phyloP scores from a whole-genome alignment of 1,139 yeast genomes.

The Protomyces pachydermus region DNA sequence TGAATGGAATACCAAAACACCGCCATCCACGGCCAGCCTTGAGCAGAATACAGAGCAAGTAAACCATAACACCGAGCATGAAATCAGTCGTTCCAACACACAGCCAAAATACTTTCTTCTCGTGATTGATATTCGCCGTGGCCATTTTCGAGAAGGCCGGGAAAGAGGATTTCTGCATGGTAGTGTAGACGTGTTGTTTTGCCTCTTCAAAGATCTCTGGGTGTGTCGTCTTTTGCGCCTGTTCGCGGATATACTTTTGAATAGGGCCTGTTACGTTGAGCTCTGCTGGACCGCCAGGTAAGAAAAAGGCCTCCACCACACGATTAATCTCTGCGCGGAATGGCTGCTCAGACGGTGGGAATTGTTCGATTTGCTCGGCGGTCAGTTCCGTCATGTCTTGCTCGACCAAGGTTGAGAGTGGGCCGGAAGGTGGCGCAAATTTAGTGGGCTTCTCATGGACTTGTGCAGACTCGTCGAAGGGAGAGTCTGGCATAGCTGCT shows the following conservation, averaged over 20 bases:
- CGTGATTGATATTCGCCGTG: slow-evolving; percentile 15
- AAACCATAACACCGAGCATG: slow-evolving; percentile 18
- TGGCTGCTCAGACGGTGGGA: slow-evolving; percentile 15
- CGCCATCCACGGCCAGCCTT: slow-evolving; percentile 24
- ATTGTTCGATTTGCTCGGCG: slow-evolving; percentile 14
- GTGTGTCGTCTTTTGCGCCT: slow-evolving; percentile 21
- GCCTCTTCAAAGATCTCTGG: slow-evolving; percentile 24
- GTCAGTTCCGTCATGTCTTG: slow-evolving; percentile 10
- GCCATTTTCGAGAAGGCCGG: slow-evolving; percentile 22
- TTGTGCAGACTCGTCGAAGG: neutral
- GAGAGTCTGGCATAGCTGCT: neutral
- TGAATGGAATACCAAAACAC: slow-evolving; percentile 22
- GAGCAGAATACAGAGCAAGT: slow-evolving; percentile 18
- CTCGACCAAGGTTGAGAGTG: slow-evolving; percentile 8
- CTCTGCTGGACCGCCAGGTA: slow-evolving; percentile 25
- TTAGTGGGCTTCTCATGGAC: neutral
- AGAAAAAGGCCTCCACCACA: slow-evolving; percentile 18
- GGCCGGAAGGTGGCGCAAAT: slow-evolving; percentile 2
- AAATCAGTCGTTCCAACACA: slow-evolving; percentile 17
- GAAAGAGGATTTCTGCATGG: slow-evolving; percentile 20
- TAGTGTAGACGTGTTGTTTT: slow-evolving; percentile 13
- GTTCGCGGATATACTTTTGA: slow-evolving; percentile 12
- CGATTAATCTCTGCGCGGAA: slow-evolving; percentile 23
- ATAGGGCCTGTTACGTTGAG: slow-evolving; percentile 24
- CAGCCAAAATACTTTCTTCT: slow-evolving; percentile 24